Conservation (phyloP, 768 basidiomycete species). For the Leccinum uliginosum region DNA sequence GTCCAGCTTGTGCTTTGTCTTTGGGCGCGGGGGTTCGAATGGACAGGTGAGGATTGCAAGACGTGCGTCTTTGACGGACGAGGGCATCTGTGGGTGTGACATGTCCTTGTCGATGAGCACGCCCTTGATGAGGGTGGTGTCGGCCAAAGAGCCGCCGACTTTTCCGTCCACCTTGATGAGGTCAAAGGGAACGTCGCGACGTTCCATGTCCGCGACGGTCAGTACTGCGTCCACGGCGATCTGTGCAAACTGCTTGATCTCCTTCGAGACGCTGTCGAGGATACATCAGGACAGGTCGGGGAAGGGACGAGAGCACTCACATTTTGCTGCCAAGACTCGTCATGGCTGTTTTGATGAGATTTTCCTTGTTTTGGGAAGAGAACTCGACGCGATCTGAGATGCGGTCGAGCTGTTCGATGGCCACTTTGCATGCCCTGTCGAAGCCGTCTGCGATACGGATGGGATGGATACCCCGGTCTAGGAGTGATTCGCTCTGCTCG, state of each 20-base stretch:
- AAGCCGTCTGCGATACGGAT: slow-evolving; percentile 99
- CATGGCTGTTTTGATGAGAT: slow-evolving; percentile 91
- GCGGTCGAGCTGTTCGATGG: slow-evolving; percentile 83
- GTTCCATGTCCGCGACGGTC: slow-evolving; percentile 90
- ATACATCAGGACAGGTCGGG: slow-evolving; percentile 2
- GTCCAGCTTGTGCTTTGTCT: slow-evolving; percentile 98
- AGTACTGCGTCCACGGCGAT: slow-evolving; percentile 98
- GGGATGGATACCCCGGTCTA: slow-evolving; percentile 99
- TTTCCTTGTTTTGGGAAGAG: slow-evolving; percentile 74
- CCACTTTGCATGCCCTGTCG: slow-evolving; percentile 88
- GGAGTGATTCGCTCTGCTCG: slow-evolving; percentile 89
- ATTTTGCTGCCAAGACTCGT: slow-evolving; percentile 98
- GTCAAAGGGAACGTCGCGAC: slow-evolving; percentile 94
- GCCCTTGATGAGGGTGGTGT: slow-evolving; percentile 92
- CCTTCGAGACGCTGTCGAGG: slow-evolving; percentile 83
- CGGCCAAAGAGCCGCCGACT: slow-evolving; percentile 94
- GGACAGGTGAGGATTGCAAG: slow-evolving; percentile 98
- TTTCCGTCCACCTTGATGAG: slow-evolving; percentile 99
- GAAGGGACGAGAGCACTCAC: slow-evolving; percentile 37
- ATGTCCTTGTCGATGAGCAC: slow-evolving; percentile 99
- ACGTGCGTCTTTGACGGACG: slow-evolving; percentile 78
- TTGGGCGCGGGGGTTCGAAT: slow-evolving; percentile 97
- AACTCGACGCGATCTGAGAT: slow-evolving; percentile 91
- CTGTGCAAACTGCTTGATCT: slow-evolving; percentile 90
- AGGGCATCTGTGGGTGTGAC: slow-evolving; percentile 99